Evolutionary conservation across 2,329 filamentous ascomycete genomes (phyloP), one percentile per base, ranked within the genome.

Genomic region (Leptographium wingfieldii): DNA sequence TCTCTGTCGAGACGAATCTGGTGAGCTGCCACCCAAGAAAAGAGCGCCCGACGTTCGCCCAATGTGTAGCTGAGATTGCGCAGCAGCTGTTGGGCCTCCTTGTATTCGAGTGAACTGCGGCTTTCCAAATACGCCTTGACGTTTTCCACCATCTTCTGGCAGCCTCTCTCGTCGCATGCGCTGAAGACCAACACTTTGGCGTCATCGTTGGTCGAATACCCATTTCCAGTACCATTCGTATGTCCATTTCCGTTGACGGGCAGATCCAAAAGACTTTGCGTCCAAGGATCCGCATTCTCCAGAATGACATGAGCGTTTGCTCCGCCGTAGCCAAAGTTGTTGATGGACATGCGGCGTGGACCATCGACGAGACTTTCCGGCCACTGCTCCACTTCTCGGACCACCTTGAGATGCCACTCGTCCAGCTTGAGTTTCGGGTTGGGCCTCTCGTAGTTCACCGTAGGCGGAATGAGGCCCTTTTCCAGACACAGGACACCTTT

Each of bases 241-340:
- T 46, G 35, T 16, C 49, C 59, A 49, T 58, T 55, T 4, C 22
- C 31, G 29, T 31, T 31, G 14, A 31, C 22, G 10, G 19, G 7
- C 9, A 22, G 46, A 22, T n/a, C 46, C 7, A 19, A 49, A 7
- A 22, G 7, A n/a, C 2, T 43, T 3, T 2, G 3, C 14, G 29
- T 53, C 14, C 25, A 55, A 6, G 31, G 55, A 40, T 59, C 4
- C 57, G 27, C 49, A 25, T 25, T 67, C 64, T 70, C 68, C 7
- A 70, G 59, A 10, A 70, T 64, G 49, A 66, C 66, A 38, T 70
- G 69, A 0, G 63, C 66, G 55, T 71, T 71, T 2, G 68, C 64
- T 0, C 69, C 69, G 5, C 69, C 69, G 46, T 63, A 70, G 3
- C 69, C 69, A 43, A 69, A 69, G 1, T 64, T 67, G 57, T 68